Base-by-base conservation (phyloP, 106 monocot species). In the Amphibolis antarctica region DNA sequence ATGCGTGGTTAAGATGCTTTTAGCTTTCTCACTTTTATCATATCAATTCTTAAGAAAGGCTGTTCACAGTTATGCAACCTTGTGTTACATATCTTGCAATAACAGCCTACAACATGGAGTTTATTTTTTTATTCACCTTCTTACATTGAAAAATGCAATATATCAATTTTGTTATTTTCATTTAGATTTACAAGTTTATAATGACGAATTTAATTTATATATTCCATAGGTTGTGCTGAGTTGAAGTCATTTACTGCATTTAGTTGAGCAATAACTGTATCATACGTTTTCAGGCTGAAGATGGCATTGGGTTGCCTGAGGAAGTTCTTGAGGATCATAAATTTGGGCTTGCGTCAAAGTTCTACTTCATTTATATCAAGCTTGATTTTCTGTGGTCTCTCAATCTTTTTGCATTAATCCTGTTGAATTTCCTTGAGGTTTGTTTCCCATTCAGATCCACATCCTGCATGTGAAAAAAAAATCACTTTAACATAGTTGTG, bases 281-380 rank as follows among this genome's bases (percentile, higher is more conserved):
- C 15, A 26, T 53, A 28, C 46, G 26, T 43, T 75, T 78, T n/a
- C 84, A 96, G 96, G 96, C 96, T 51, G 96, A 96, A 82, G 96
- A 96, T 84, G 96, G 96, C 62, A 63, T 96, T 70, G 96, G 96
- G 21, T 66, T 96, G 66, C 90, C 96, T 13, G 96, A 90, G 72
- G 86, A 90, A 76, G 82, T 96, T 66, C 65, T 96, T 62, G 82
- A 84, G 60, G 96, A 80, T 62, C 53, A 24, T 26, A 84, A 69
- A 50, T 96, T 90, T 75, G 89, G 80, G 26, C 73, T 66, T 67
- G 83, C 74, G 26, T 77, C 77, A 60, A 90, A 76, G 67, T 78
- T 82, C 74, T 96, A 96, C 63, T 96, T 90, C 56, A 70, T 85
- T 26, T 90, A 82, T 62, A 76, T 84, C 44, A 75, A 78, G 14